phyloP scores from a whole-genome alignment of 2,329 filamentous ascomycete species.

The Ceratocystis eucalypticola region DNA sequence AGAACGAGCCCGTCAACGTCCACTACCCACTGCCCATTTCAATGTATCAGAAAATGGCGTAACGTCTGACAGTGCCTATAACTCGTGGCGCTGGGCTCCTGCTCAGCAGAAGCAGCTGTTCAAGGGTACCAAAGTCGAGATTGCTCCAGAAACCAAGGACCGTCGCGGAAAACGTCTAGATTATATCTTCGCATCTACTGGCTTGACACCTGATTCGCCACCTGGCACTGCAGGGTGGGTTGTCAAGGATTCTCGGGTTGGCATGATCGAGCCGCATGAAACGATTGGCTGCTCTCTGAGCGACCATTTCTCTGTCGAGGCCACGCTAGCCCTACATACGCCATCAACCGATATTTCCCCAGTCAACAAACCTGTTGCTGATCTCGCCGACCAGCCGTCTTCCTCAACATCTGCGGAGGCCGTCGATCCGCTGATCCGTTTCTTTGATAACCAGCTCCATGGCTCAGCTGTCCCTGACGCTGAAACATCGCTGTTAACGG shows the following conservation, averaged over 20 bases:
- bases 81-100: slow-evolving; percentile 87
- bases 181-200: slow-evolving; percentile 74
- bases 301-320: slow-evolving; percentile 86
- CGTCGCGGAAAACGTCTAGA: slow-evolving; percentile 74
- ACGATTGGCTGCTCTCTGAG: slow-evolving; percentile 73
- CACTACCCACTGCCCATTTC: slow-evolving; percentile 60
- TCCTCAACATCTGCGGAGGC: slow-evolving; percentile 21
- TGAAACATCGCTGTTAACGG: slow-evolving; percentile 21
- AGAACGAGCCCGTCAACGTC: slow-evolving; percentile 51
- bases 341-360: slow-evolving; percentile 21
- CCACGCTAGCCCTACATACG: slow-evolving; percentile 48
- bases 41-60: slow-evolving; percentile 72
- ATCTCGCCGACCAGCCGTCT: slow-evolving; percentile 18
- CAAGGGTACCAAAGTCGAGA: slow-evolving; percentile 34
- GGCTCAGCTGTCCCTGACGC: slow-evolving; percentile 21
- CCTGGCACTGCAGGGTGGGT: slow-evolving; percentile 43
- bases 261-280: slow-evolving; percentile 71
- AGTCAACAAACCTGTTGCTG: slow-evolving; percentile 17
- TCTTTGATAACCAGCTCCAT: slow-evolving; percentile 27
- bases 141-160: slow-evolving; percentile 55
- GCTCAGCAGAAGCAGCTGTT: slow-evolving; percentile 52
- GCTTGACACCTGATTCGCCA: slow-evolving; percentile 23
- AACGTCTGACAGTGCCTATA: slow-evolving; percentile 73
- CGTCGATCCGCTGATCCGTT: slow-evolving; percentile 20
- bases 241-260: slow-evolving; percentile 56